Conservation (phyloP, 2,329 filamentous ascomycete genomes). For the Diaporthe australafricana region DNA sequence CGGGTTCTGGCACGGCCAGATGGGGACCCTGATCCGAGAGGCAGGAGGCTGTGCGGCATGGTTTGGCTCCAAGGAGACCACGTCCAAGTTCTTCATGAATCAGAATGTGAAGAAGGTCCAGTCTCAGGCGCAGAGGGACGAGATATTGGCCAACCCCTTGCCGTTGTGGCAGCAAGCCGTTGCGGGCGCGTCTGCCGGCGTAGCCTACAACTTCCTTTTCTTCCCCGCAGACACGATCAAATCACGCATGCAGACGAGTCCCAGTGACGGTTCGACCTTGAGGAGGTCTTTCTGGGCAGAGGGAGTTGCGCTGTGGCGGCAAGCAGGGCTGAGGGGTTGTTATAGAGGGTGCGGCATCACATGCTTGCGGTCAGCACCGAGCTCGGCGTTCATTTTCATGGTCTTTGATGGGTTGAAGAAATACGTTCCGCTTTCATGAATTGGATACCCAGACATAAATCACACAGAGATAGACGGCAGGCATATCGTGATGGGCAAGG, state of each 20-base stretch:
- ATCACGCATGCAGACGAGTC: constrained; percentile 93
- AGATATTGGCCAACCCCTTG: constrained; percentile 64
- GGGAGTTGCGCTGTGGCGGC: constrained; percentile 79
- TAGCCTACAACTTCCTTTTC: constrained; percentile 97
- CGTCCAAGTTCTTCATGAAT: constrained; percentile 76
- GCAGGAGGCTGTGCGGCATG: constrained; percentile 93
- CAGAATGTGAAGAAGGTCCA: constrained; percentile 59
- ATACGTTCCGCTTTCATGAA: constrained; percentile 65
- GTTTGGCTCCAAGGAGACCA: constrained; percentile 92
- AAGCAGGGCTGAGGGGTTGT: constrained; percentile 84
- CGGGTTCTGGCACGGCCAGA: constrained; percentile 95
- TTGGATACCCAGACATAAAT: constrained; percentile 33
- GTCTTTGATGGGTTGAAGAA: constrained; percentile 89
- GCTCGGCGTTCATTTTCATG: constrained; percentile 98
- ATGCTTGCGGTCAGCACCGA: constrained; percentile 86
- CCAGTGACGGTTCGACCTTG: constrained; percentile 67
- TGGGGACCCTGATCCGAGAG: constrained; percentile 93
- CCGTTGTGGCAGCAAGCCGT: constrained; percentile 89
- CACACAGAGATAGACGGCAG: constrained; percentile 33
- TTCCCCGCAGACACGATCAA: constrained; percentile 98
- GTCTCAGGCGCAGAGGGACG: constrained; percentile 54
- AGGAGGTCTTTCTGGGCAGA: constrained; percentile 80
- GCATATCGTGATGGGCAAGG: neutral
- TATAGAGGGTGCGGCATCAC: constrained; percentile 98
- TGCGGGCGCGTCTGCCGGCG: constrained; percentile 87